These are phyloP conservation scores for Cyclotella baltica DNA, from an alignment of 108 stramenopile genomes.

Conservation along the genomic window DNA sequence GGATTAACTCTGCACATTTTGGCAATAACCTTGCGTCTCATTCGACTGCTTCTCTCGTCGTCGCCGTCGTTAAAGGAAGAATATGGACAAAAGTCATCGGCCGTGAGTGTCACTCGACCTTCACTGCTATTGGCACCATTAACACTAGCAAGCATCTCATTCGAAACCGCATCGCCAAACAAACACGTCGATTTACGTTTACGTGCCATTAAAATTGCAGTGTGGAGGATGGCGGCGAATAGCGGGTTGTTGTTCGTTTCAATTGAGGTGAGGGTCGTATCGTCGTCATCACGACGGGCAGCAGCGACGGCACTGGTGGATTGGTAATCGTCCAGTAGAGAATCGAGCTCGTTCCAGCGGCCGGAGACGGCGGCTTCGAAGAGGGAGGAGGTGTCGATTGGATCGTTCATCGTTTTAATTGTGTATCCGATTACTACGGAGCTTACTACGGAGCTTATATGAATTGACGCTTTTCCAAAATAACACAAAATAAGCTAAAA, in stretches of 20 bases:
- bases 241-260: constrained; percentile 12
- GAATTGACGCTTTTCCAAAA: too few species aligned
- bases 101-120: background rate
- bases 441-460: too few species aligned
- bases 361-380: constrained; percentile 17
- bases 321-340: constrained; percentile 13
- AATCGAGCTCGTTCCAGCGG: constrained; percentile 11
- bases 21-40: constrained; percentile 20
- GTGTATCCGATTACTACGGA: background rate
- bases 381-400: background rate
- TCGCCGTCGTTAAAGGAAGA: background rate
- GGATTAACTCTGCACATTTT: constrained; percentile 16
- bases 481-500: too few species aligned
- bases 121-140: background rate
- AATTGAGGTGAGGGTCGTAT: too few species aligned
- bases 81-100: constrained; percentile 11
- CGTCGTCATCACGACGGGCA: background rate
- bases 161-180: constrained; percentile 11
- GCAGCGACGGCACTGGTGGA: background rate
- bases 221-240: constrained; percentile 21
- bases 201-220: constrained; percentile 19
- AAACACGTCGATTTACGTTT: constrained; percentile 4
- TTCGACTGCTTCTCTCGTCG: background rate
- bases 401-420: background rate
- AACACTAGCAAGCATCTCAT: background rate